Percentiles rank a stretch among this genome's conserved stretches.
phyloP scores from a whole-genome alignment of 192 early-diverging fungal species.

The Podila verticillata region DNA sequence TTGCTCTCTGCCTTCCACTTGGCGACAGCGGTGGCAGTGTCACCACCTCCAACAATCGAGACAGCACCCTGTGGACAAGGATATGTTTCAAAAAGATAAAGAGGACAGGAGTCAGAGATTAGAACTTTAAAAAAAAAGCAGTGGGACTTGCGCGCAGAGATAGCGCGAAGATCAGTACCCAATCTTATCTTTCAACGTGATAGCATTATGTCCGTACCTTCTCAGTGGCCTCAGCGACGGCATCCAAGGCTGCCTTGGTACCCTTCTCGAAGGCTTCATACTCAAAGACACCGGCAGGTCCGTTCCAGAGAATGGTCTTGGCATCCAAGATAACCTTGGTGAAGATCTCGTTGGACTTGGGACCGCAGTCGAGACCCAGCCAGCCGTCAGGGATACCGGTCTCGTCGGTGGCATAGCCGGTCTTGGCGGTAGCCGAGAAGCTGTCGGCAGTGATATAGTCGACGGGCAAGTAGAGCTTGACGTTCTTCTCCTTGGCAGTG shows the following conservation, averaged over 20 bases:
- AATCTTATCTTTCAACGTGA: no score
- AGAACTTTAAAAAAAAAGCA: not conserved
- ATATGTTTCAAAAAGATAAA: not conserved
- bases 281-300: conserved; percentile 98
- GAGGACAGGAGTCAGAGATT: not conserved
- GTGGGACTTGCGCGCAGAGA: no score
- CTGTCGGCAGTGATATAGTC: conserved; percentile 92
- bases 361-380: conserved; percentile 93
- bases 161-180: no score
- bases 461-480: conserved; percentile 88
- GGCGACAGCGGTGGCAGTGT: conserved; percentile 96
- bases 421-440: conserved; percentile 86
- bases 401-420: conserved; percentile 85
- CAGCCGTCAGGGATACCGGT: conserved; percentile 90
- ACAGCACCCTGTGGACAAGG: conserved; percentile 67
- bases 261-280: conserved; percentile 92
- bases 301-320: conserved; percentile 99
- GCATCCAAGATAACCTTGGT: conserved; percentile 69
- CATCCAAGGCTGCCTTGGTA: conserved; percentile 86
- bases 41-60: conserved; percentile 96
- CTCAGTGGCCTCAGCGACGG: conserved; percentile 84
- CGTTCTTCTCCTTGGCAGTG: conserved; percentile 90
- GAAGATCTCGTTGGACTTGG: conserved; percentile 81
- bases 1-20: conserved; percentile 86
- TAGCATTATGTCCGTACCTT: conserved; percentile 31